Conservation (phyloP, 2,329 filamentous ascomycete genomes). For the Meredithiella fracta region DNA sequence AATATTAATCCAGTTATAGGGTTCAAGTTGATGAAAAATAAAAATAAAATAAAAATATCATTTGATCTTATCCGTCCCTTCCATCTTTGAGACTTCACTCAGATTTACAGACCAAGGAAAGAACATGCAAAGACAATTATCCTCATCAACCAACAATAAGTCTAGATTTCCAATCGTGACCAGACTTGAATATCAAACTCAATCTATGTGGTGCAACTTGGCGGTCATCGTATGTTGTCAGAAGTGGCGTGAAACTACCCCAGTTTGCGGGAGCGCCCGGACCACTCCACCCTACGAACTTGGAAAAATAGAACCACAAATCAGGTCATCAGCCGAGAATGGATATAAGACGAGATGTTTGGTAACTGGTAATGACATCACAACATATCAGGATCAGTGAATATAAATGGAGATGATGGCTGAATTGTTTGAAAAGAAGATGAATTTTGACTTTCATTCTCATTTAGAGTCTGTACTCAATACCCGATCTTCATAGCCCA, state of each 20-base stretch:
- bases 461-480: not conserved
- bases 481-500: not conserved
- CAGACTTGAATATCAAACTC: not conserved
- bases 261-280: conserved; percentile 2
- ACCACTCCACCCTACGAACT: conserved; percentile 4
- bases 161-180: not conserved
- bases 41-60: too few relatives aligned
- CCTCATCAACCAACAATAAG: too few relatives aligned
- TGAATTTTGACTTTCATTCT: not conserved
- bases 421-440: not conserved
- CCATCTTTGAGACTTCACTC: too few relatives aligned
- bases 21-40: too few relatives aligned
- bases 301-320: conserved; percentile 11
- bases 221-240: conserved; percentile 4
- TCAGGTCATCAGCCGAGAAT: conserved; percentile 7
- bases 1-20: too few relatives aligned
- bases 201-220: not conserved
- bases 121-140: too few relatives aligned
- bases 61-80: too few relatives aligned
- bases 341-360: not conserved
- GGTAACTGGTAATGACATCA: not conserved
- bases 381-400: not conserved
- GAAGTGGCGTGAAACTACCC: conserved; percentile 5
- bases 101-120: too few relatives aligned
- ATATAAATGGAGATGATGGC: not conserved